phyloP scores from a whole-genome alignment of 2,329 filamentous ascomycete genomes.

The Neofusicoccum cordaticola region DNA sequence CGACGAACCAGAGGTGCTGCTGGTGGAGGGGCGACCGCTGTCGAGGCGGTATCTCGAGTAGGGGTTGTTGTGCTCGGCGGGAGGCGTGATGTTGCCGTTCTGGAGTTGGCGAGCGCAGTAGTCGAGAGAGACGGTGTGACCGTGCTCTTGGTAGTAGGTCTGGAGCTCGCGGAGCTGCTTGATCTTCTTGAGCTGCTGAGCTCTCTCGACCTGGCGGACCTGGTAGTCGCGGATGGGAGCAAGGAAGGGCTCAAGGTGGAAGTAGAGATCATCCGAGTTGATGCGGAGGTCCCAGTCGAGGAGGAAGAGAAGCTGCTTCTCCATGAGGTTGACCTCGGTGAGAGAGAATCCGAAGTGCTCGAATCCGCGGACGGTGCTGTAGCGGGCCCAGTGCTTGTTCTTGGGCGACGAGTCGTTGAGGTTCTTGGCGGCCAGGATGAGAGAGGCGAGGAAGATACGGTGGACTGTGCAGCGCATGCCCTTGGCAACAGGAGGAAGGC shows the following conservation, averaged over 20 bases:
- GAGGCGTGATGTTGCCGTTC: constrained; percentile 34
- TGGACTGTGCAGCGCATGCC: constrained; percentile 95
- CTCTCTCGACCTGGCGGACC: constrained; percentile 54
- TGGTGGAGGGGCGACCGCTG: constrained; percentile 29
- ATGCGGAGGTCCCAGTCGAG: constrained; percentile 93
- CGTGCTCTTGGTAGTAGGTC: constrained; percentile 4
- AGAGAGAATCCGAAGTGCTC: constrained; percentile 85
- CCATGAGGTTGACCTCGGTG: constrained; percentile 98
- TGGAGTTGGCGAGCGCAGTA: constrained; percentile 39
- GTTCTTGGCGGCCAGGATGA: constrained; percentile 90
- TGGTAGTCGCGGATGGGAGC: constrained; percentile 70
- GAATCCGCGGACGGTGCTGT: constrained; percentile 72
- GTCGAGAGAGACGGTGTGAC: constrained; percentile 19
- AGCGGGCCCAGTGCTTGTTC: constrained; percentile 99
- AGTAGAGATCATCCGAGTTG: constrained; percentile 78
- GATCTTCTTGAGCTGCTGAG: constrained; percentile 43
- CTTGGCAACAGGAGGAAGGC: constrained; percentile 90
- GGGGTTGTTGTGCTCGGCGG: constrained; percentile 32
- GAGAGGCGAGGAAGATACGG: constrained; percentile 89
- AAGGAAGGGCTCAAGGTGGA: constrained; percentile 83
- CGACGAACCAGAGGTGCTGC: constrained; percentile 32
- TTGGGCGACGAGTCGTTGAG: constrained; percentile 98
- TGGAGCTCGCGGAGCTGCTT: constrained; percentile 12
- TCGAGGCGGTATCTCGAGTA: constrained; percentile 34
- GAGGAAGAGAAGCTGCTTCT: constrained; percentile 94